Evolutionary conservation across 495 filamentous ascomycete species (phyloP), one percentile per base, ranked within the genome.

Genomic region (Xylaria palmicola): DNA sequence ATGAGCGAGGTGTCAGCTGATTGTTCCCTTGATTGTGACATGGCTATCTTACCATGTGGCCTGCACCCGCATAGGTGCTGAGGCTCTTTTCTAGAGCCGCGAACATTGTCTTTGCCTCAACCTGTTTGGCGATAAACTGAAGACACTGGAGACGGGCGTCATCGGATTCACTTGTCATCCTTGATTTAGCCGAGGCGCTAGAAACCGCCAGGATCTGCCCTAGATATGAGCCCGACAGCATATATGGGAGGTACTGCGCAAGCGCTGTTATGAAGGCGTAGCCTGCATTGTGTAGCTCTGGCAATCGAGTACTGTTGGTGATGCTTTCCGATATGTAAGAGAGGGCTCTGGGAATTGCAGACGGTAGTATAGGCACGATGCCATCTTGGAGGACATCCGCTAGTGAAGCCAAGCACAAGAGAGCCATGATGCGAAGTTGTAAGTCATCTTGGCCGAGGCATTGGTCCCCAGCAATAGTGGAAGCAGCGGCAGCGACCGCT

Each of bases 341-440:
- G 37, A 97, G 77, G 1, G 88, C 85, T 60, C 81, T 86, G 6
- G 85, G 85, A 34, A 97, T 83, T 0, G 89, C 85, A 47, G 81
- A 80, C 1, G 93, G 91, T 9, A 97, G 75, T 0, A 97, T 78
- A 0, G 93, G 89, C 40, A 98, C 88, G 68, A 95, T 87, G 4
- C 84, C 85, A 56, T 96, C 88, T 37, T 87, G 86, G n/a, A 97
- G 78, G 9, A 94, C 90, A 56, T 94, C 90, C 2, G 93, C 86
- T 70, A 94, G 86, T 2, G 91, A 94, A 0, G 93, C 88, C 43
- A 98, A 78, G 69, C 91, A 96, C 22, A 97, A 77, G n/a, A 97
- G 76, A 40, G 91, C 89, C 77, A 93, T 87, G 58, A 90, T 80
- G 20, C 88, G 87, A 29, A 97, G 83, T 41, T 83, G 83, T 59